Base-by-base conservation (phyloP, 2,329 filamentous ascomycete species). In the Colletotrichum magnum region DNA sequence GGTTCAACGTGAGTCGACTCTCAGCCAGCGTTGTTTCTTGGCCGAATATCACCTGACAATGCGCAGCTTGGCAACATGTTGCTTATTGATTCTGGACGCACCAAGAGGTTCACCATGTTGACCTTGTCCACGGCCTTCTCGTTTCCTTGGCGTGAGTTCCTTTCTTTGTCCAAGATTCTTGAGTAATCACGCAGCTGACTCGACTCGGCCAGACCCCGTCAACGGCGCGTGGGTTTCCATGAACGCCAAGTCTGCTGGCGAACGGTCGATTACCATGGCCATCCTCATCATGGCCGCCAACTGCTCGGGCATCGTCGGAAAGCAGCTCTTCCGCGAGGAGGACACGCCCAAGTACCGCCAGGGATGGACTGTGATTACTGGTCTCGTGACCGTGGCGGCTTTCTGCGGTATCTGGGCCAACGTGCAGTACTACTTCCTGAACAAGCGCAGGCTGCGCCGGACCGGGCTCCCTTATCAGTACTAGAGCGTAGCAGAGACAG, bases 231-330 rank as follows among this genome's bases (percentile, higher is more conserved):
- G 76, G 77, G 69, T 79, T 52, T 71, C 77, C 2, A 72, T 78
- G 7, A 78, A 79, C 45, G 68, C 73, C 26, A 73, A 72, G 12
- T 73, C 71, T 4, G 74, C 76, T 2, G 76, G 75, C 16, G 77
- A 78, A 21, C 69, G 77, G 5, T 78, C 75, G 2, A 74, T 79
- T 45, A 78, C 74, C 10, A 77, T 79, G 75, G 76, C 77, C 45
- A 74, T 79, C 16, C 71, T 78, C 36, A 77, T 79, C 62, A 78
- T 79, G 77, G 73, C 76, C 1, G 76, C 75, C 32, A 79, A 79
- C 57, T 73, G 74, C 18, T 74, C 76, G 6, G 76, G 75, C 3
- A 75, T 78, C 15, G 72, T 77, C 16, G 77, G 77, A 16, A 74
- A 74, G 15, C 75, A 78, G 58, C 57, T 79, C 10, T 79, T 79